Evolutionary conservation across 345 rosid genomes (phyloP), one percentile per base, ranked within the genome.

Genomic region (Luvunga scandens): DNA sequence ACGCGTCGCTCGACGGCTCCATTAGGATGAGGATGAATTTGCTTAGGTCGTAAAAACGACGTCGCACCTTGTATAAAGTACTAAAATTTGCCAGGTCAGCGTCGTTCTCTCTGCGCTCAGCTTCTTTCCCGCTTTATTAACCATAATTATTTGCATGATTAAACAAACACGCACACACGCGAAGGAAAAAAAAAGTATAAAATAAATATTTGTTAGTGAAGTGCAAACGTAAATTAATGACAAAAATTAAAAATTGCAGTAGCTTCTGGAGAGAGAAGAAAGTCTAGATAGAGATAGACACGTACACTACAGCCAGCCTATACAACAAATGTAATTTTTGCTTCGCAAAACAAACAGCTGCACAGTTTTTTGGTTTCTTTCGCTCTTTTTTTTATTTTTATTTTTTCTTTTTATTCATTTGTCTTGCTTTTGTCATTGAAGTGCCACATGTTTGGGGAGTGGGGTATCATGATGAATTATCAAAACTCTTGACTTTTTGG

Each of bases 381-480:
- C 13, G 3, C 12, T 38, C 9, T 38, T 38, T 38, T 38, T 38
- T 8, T 8, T n/a, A n/a, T n/a, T 7, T 7, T 7, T 38, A 0
- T 7, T 8, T 38, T 38, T 2, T 9, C 13, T 39, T 16, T 42
- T 64, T 55, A 9, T 42, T 22, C 2, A 50, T 53, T 53, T 53
- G 22, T 79, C 9, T 70, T 14, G 55, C 14, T n/a, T 10, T 10
- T 14, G 18, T 38, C 10, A 25, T 60, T 25, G 7, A 60, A 38
- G 68, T 12, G 77, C 13, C 42, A 38, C 77, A 28, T 38, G 21
- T 27, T 42, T 19, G 9, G 59, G 65, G n/a, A 36, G 84, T 79
- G 85, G 83, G 87, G 82, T 64, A 4, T 16, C 3, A 76, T 69
- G 33, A 38, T 79, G 63, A 75, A 36, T 62, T 57, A 56, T 75